phyloP scores from a whole-genome alignment of 2,329 filamentous ascomycete species.

The Didymella segeticola region DNA sequence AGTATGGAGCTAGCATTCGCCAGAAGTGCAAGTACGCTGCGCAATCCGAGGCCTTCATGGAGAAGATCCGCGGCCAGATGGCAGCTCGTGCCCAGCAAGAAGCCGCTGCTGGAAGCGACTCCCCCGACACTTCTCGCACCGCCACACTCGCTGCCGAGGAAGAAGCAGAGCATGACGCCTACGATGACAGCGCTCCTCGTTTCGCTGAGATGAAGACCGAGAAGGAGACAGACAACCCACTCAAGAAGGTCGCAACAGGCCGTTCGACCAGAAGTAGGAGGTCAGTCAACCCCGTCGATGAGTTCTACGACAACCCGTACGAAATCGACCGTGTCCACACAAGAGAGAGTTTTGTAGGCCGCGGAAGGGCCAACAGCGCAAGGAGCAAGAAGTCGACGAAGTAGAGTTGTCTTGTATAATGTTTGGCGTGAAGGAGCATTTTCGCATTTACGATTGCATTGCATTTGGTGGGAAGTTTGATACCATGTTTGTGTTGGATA shows the following conservation, averaged over 20 bases:
- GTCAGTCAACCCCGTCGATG: constrained; percentile 32
- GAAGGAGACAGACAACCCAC: constrained; percentile 36
- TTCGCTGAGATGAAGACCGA: constrained; percentile 51
- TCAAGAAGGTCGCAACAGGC: constrained; percentile 41
- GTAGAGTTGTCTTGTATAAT: constrained; percentile 2
- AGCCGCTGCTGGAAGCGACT: constrained; percentile 15
- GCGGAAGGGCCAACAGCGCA: constrained; percentile 29
- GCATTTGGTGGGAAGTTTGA: constrained; percentile 13
- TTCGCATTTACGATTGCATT: constrained; percentile 15
- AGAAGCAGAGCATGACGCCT: constrained; percentile 41
- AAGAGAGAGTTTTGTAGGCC: constrained; percentile 51
- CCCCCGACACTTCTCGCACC: constrained; percentile 35
- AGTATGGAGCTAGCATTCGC: constrained; percentile 70
- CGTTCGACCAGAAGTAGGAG: constrained; percentile 35
- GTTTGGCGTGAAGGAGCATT: constrained; percentile 18
- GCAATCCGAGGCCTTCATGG: constrained; percentile 68
- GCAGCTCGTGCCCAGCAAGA: constrained; percentile 23
- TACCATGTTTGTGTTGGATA: constrained; percentile 30
- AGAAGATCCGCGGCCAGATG: constrained; percentile 50
- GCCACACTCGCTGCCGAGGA: constrained; percentile 27
- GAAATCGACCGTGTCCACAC: constrained; percentile 59
- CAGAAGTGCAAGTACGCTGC: constrained; percentile 73
- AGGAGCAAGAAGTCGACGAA: constrained; percentile 18
- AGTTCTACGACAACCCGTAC: constrained; percentile 55
- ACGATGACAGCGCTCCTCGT: constrained; percentile 32